A percentile compares a stretch with the other conserved stretches of the same genome.
These are phyloP conservation scores for Carex cristatella DNA, from an alignment of 176 grass and related monocot species.

Conservation along the genomic window DNA sequence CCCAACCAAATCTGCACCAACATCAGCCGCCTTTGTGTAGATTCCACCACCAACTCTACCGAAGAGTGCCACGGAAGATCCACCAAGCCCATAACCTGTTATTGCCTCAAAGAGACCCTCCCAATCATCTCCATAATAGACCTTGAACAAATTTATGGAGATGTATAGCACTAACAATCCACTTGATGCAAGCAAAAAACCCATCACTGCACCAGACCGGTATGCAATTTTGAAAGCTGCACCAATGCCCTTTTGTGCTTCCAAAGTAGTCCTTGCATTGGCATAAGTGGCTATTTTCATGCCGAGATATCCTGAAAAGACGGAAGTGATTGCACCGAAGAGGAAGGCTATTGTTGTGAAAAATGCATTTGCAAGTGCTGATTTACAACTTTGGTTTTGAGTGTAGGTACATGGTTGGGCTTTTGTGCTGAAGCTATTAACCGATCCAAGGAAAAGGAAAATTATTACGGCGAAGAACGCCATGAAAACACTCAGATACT, in stretches of 20 bases:
- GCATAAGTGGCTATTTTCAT: conserved; percentile 65
- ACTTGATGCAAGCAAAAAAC: conserved; percentile 58
- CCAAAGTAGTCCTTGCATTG: conserved; percentile 52
- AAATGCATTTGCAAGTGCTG: conserved; percentile 49
- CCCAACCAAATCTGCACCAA: conserved; percentile 76
- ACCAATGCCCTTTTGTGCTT: conserved; percentile 46
- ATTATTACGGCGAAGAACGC: conserved; percentile 36
- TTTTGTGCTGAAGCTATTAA: conserved; percentile 29
- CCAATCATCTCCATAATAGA: conserved; percentile 71
- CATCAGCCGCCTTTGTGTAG: conserved; percentile 78
- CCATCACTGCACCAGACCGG: conserved; percentile 59
- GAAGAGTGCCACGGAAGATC: conserved; percentile 68
- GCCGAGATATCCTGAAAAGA: conserved; percentile 52
- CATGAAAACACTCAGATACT: conserved; percentile 52
- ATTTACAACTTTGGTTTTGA: conserved; percentile 25
- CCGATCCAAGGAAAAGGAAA: conserved; percentile 59
- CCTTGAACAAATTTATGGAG: conserved; percentile 46
- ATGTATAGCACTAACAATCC: conserved; percentile 60
- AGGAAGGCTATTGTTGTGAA: conserved; percentile 55
- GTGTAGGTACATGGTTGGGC: conserved; percentile 29
- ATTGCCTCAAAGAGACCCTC: conserved; percentile 55
- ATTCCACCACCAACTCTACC: conserved; percentile 76
- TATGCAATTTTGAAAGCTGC: conserved; percentile 46
- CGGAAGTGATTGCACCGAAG: conserved; percentile 51
- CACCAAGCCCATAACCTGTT: conserved; percentile 59